Conservation (phyloP, 2,329 filamentous ascomycete species). For the Ophiostoma ips region DNA sequence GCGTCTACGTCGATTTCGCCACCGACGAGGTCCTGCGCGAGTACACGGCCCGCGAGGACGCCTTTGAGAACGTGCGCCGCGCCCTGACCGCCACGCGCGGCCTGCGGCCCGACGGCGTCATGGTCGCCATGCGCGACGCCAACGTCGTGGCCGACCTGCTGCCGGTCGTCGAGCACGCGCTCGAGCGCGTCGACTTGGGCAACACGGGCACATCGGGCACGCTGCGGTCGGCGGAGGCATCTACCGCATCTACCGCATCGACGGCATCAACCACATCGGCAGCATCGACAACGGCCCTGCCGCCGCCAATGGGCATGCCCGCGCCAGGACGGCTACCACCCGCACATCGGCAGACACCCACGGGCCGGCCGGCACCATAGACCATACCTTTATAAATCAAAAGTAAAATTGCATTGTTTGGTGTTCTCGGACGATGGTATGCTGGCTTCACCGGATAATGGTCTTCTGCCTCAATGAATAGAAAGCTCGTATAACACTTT, state of each 20-base stretch:
- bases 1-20: slow-evolving; percentile 82
- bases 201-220: background rate
- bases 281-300: background rate
- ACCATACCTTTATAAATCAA: background rate
- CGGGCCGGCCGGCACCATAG: background rate
- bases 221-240: background rate
- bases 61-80: slow-evolving; percentile 61
- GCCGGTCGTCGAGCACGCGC: slow-evolving; percentile 51
- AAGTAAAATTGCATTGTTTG: background rate
- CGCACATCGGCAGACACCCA: background rate
- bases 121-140: slow-evolving; percentile 63
- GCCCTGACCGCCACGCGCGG: slow-evolving; percentile 31
- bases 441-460: too few species aligned
- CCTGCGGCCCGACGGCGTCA: slow-evolving; percentile 53
- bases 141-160: slow-evolving; percentile 60
- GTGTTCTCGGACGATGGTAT: too few species aligned
- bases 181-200: slow-evolving; percentile 33
- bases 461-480: too few species aligned
- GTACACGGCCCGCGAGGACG: slow-evolving; percentile 76
- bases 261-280: background rate
- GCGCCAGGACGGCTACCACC: background rate
- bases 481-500: too few species aligned
- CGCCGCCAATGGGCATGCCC: background rate
- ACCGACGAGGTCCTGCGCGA: slow-evolving; percentile 70
- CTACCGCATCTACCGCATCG: background rate